These are phyloP conservation scores for Fraxinus cuspidata DNA, from an alignment of 257 asterid genomes.

Conservation along the genomic window DNA sequence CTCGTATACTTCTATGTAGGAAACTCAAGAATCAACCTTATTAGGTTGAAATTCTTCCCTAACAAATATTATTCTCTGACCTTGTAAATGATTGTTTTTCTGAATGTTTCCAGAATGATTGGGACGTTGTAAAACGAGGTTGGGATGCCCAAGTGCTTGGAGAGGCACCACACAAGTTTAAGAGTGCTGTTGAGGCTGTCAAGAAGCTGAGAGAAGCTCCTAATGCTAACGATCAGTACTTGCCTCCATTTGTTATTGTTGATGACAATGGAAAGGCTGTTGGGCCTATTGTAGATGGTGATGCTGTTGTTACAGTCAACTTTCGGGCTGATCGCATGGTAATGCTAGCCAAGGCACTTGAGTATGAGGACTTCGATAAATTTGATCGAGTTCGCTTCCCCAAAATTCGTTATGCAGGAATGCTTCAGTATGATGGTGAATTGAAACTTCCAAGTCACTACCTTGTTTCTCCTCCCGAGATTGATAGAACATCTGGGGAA, in stretches of 20 bases:
- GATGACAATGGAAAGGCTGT: conserved; percentile 83
- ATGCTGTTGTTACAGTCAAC: conserved; percentile 91
- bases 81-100: conserved; percentile 6
- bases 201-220: conserved; percentile 84
- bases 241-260: conserved; percentile 93
- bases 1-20: not conserved
- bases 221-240: conserved; percentile 65
- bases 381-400: conserved; percentile 87
- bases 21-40: not conserved
- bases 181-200: conserved; percentile 72
- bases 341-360: conserved; percentile 92
- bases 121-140: conserved; percentile 91
- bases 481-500: conserved; percentile 98
- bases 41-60: not conserved
- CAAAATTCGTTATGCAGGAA: conserved; percentile 84
- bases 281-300: conserved; percentile 94
- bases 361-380: conserved; percentile 76
- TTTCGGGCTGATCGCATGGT: conserved; percentile 98
- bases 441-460: conserved; percentile 84
- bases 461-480: conserved; percentile 96
- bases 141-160: conserved; percentile 99
- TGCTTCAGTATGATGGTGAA: conserved; percentile 99
- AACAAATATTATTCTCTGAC: not conserved
- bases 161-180: conserved; percentile 90
- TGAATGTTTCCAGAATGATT: conserved; percentile 63